Evolutionary conservation across 768 basidiomycete genomes (phyloP).

Genomic region (Chalciporus piperatus): DNA sequence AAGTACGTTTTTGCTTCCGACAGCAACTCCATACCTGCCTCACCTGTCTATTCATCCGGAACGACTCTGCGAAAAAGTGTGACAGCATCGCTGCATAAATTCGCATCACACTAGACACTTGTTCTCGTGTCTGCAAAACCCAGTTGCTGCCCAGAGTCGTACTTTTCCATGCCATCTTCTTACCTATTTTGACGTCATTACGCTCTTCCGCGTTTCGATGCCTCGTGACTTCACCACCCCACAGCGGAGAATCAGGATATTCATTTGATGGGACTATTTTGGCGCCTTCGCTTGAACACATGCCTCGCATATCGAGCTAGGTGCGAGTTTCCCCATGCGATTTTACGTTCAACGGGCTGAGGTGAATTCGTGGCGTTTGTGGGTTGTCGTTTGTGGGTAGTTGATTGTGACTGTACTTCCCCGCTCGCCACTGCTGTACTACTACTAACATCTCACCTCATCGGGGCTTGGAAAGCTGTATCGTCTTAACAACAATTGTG

Average conservation of each 20-base stretch:
- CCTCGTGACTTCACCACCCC: slow-evolving; percentile 28
- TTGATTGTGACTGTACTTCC: background rate
- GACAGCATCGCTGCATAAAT: slow-evolving; percentile 11
- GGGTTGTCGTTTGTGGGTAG: background rate
- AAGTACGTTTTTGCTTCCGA: slow-evolving; percentile 7
- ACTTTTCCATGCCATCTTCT: slow-evolving; percentile 7
- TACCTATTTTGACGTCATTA: slow-evolving; percentile 15
- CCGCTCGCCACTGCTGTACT: no score
- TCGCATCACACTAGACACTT: background rate
- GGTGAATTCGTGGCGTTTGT: slow-evolving; percentile 16
- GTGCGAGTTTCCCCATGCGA: slow-evolving; percentile 16
- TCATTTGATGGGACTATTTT: slow-evolving; percentile 21
- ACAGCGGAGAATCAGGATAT: slow-evolving; percentile 27
- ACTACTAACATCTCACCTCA: background rate
- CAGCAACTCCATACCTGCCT: slow-evolving; percentile 1
- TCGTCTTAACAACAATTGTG: background rate
- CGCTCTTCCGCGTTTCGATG: slow-evolving; percentile 2
- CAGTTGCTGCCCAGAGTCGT: slow-evolving; percentile 1
- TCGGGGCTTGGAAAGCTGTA: background rate
- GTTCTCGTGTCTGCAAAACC: slow-evolving; percentile 9
- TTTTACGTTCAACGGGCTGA: slow-evolving; percentile 13
- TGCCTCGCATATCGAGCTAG: slow-evolving; percentile 26
- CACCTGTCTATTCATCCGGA: background rate
- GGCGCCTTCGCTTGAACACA: slow-evolving; percentile 13
- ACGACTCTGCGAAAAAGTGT: background rate